Evolutionary conservation across 2,329 filamentous ascomycete species (phyloP).

Genomic region (Seiridium cupressi): DNA sequence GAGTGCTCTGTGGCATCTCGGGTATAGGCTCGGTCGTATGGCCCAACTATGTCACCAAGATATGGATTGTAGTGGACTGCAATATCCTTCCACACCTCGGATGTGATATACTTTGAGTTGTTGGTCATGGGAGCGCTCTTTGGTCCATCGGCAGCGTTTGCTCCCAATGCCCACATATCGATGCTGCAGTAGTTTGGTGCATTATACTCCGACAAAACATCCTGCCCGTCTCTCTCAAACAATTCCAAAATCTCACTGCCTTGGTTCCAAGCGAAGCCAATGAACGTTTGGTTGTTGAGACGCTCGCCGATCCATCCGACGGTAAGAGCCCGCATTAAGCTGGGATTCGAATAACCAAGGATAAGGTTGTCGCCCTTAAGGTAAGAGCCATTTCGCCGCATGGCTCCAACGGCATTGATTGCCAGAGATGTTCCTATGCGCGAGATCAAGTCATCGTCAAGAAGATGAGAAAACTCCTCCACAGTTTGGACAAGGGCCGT

Average conservation of each 20-base stretch:
- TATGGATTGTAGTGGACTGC: conserved; percentile 34
- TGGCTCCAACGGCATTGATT: conserved; percentile 33
- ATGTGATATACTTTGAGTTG: conserved; percentile 26
- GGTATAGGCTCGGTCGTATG: conserved; percentile 36
- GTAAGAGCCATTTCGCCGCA: conserved; percentile 37
- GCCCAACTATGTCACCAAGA: conserved; percentile 31
- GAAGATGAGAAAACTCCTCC: conserved; percentile 30
- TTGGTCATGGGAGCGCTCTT: conserved; percentile 25
- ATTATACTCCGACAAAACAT: conserved; percentile 35
- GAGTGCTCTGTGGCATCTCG: conserved; percentile 38
- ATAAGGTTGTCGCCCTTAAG: conserved; percentile 36
- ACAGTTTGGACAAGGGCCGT: conserved; percentile 33
- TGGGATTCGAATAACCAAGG: conserved; percentile 39
- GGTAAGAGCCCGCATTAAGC: conserved; percentile 36
- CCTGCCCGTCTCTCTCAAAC: conserved; percentile 20
- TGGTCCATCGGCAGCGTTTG: conserved; percentile 34
- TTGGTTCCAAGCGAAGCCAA: conserved; percentile 33
- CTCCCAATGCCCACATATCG: conserved; percentile 37
- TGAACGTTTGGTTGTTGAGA: conserved; percentile 32
- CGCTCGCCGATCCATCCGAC: conserved; percentile 40
- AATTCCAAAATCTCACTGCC: conserved; percentile 27
- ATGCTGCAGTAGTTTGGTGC: conserved; percentile 40
- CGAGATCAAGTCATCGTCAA: conserved; percentile 27
- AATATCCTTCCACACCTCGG: conserved; percentile 31
- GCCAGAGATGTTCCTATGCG: conserved; percentile 35